These are phyloP conservation scores for Globisporangium okanoganense DNA, from an alignment of 352 stramenopile genomes.

Conservation along the genomic window DNA sequence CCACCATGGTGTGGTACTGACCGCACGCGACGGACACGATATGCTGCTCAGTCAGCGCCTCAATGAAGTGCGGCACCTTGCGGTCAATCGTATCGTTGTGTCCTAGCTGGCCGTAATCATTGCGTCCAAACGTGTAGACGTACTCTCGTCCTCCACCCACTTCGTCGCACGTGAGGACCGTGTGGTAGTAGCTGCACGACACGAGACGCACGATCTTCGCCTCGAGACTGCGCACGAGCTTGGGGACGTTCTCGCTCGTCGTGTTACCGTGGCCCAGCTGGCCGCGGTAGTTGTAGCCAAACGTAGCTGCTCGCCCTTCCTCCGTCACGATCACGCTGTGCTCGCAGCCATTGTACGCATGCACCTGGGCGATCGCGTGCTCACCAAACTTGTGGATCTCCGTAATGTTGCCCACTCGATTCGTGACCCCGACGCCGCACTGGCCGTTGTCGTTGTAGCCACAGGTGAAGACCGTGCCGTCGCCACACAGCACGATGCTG, in stretches of 20 bases:
- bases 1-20: conserved; percentile 90
- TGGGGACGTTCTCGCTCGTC: conserved; percentile 78
- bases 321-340: conserved; percentile 84
- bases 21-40: conserved; percentile 84
- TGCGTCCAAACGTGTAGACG: conserved; percentile 89
- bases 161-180: conserved; percentile 69
- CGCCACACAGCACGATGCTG: conserved; percentile 71
- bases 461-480: conserved; percentile 82
- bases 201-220: conserved; percentile 63
- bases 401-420: conserved; percentile 70
- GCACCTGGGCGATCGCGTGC: conserved; percentile 59
- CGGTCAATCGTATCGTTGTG: conserved; percentile 87
- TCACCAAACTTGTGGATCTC: conserved; percentile 64
- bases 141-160: conserved; percentile 21
- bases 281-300: conserved; percentile 92
- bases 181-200: conserved; percentile 94
- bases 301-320: conserved; percentile 77
- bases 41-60: conserved; percentile 52
- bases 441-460: conserved; percentile 96
- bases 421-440: conserved; percentile 85
- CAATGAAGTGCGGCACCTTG: conserved; percentile 75
- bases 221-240: conserved; percentile 74
- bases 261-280: conserved; percentile 91
- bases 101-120: conserved; percentile 92
- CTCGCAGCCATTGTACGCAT: conserved; percentile 93